Percentiles rank a stretch among this genome's conserved stretches.
These are phyloP conservation scores for Mycena pura DNA, from an alignment of 768 basidiomycete genomes.

Conservation along the genomic window DNA sequence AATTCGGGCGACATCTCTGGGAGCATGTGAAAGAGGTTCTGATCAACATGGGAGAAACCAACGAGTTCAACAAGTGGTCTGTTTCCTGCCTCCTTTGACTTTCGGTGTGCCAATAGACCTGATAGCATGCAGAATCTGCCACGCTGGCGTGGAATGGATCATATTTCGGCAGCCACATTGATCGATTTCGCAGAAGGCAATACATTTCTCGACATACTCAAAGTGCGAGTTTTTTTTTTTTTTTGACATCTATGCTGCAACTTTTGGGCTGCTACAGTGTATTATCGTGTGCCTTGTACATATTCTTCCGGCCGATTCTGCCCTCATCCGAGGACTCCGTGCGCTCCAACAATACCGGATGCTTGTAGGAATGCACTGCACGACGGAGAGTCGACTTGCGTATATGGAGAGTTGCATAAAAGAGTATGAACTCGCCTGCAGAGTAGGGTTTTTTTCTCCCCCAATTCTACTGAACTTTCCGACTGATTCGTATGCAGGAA, in stretches of 20 bases:
- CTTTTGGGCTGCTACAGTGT: background rate
- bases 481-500: background rate
- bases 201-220: background rate
- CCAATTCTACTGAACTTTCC: background rate
- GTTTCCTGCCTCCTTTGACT: background rate
- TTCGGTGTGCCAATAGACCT: background rate
- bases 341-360: background rate
- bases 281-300: background rate
- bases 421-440: background rate
- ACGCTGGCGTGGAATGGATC: background rate
- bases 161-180: background rate
- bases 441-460: background rate
- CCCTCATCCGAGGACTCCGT: background rate
- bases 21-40: background rate
- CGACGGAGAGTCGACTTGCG: background rate
- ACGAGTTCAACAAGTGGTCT: background rate
- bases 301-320: background rate
- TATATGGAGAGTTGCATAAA: background rate
- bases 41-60: background rate
- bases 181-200: background rate
- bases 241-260: background rate
- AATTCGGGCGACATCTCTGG: background rate
- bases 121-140: background rate
- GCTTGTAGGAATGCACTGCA: slow-evolving; percentile 2
- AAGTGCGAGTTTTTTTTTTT: background rate